These are phyloP conservation scores for Aspergillus ostianus DNA, from an alignment of 495 filamentous ascomycete species.

Conservation along the genomic window DNA sequence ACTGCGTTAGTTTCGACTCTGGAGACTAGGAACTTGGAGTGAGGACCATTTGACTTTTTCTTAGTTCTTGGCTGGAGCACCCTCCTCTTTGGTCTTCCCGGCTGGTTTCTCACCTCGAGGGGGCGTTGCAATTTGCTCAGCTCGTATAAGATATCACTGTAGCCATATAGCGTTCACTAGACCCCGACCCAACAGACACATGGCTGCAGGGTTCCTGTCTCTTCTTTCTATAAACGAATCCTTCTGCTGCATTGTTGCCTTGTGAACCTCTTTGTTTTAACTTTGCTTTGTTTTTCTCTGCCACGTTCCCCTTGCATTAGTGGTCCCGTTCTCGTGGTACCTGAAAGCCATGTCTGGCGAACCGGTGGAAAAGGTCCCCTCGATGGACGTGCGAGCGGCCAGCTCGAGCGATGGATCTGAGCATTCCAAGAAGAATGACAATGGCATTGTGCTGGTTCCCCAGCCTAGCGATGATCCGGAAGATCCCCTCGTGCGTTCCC, in stretches of 20 bases:
- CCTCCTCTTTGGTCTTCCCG: background rate
- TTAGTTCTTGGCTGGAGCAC: background rate
- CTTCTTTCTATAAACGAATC: background rate
- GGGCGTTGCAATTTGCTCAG: background rate
- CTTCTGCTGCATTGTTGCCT: background rate
- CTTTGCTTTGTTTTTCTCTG: conserved; percentile 1
- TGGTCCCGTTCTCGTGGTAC: background rate
- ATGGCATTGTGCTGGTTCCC: conserved; percentile 44
- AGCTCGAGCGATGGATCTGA: background rate
- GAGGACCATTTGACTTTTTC: too few species aligned
- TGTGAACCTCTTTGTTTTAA: background rate
- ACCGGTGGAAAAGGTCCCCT: conserved; percentile 1
- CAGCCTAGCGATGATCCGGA: conserved; percentile 44
- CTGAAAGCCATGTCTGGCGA: conserved; percentile 1
- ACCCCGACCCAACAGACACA: background rate
- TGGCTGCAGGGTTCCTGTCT: background rate
- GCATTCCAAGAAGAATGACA: conserved; percentile 7
- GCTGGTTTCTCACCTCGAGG: background rate
- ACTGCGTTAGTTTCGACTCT: background rate
- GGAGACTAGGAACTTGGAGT: too few species aligned
- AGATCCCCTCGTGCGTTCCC: conserved; percentile 40
- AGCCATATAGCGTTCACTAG: background rate
- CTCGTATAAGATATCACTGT: background rate
- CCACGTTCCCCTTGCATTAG: background rate
- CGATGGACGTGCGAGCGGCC: conserved; percentile 1